phyloP scores from a whole-genome alignment of 345 rosid species.

The Trapa bicornis region DNA sequence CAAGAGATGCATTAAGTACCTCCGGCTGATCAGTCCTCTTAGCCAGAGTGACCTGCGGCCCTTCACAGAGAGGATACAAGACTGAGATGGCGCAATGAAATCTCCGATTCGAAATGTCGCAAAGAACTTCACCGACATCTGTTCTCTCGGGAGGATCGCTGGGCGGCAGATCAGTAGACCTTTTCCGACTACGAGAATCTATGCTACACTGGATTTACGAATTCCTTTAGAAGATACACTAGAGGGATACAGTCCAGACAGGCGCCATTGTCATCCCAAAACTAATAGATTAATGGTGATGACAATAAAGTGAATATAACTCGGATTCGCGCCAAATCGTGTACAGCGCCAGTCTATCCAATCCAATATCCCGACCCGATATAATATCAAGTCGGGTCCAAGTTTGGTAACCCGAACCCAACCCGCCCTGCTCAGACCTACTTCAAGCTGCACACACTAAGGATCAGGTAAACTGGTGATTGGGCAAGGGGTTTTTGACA shows the following conservation, averaged over 20 bases:
- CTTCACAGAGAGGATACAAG: constrained; percentile 63
- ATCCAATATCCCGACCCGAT: no score
- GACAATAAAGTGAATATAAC: no score
- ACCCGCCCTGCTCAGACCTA: no score
- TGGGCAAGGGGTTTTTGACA: no score
- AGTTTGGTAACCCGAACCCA: no score
- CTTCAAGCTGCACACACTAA: no score
- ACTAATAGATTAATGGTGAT: no score
- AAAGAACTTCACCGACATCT: constrained; percentile 82
- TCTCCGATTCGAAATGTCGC: constrained; percentile 79
- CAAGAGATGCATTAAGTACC: constrained; percentile 21
- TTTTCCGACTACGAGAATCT: not conserved
- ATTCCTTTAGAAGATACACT: not conserved
- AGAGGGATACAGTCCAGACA: not conserved
- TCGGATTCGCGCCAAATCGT: no score
- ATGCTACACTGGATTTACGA: not conserved
- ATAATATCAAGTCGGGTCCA: no score
- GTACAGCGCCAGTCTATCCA: no score
- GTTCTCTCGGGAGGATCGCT: not conserved
- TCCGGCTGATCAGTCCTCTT: constrained; percentile 36
- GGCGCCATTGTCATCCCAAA: no score
- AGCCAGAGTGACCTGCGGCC: constrained; percentile 28
- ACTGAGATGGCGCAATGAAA: constrained; percentile 90
- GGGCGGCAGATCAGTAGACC: not conserved
- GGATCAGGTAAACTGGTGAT: no score